These are phyloP conservation scores for Trypanosoma avium DNA, from an alignment of 208 protist genomes.

Conservation along the genomic window DNA sequence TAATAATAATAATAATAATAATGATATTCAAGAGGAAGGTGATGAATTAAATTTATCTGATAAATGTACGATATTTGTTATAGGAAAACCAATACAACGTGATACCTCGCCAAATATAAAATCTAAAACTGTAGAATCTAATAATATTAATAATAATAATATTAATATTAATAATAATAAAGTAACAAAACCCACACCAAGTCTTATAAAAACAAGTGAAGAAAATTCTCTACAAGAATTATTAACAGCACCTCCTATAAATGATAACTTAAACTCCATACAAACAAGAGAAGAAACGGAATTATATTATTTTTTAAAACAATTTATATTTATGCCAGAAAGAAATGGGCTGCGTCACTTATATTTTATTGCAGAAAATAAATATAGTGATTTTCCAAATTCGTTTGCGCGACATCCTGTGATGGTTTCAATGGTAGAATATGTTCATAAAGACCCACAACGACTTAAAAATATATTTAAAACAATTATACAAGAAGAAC, in stretches of 20 bases:
- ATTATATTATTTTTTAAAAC: conserved; percentile 16
- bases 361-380: conserved; percentile 3
- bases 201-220: too few relatives aligned
- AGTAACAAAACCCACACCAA: too few relatives aligned
- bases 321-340: conserved; percentile 17
- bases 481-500: conserved; percentile 42
- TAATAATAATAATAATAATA: neutral
- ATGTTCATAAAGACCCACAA: conserved; percentile 39
- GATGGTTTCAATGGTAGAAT: conserved; percentile 52
- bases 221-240: too few relatives aligned
- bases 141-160: too few relatives aligned
- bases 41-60: neutral
- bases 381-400: conserved; percentile 21
- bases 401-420: conserved; percentile 49
- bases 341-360: conserved; percentile 12
- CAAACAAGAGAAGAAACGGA: neutral
- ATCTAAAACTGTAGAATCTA: neutral
- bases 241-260: neutral
- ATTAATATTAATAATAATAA: too few relatives aligned
- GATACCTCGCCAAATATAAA: neutral
- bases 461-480: conserved; percentile 42
- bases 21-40: neutral
- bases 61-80: conserved; percentile 9
- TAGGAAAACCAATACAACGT: conserved; percentile 6
- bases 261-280: neutral